phyloP scores from a whole-genome alignment of 371 early-diverging fungal species.

The Rhizopus microsporus region DNA sequence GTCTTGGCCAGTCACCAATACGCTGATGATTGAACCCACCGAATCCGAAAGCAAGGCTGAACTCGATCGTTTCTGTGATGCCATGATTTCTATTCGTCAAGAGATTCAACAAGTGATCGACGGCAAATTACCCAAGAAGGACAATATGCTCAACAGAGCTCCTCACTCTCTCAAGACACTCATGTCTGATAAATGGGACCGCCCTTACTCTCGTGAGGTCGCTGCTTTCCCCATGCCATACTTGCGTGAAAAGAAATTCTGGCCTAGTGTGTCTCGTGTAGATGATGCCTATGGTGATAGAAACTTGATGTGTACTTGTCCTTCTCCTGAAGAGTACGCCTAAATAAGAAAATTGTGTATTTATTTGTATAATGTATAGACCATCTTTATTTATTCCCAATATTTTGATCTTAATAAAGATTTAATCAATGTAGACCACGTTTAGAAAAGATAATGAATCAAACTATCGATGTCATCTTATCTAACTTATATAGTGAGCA shows the following conservation, averaged over 20 bases:
- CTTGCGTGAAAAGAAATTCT: slow-evolving; percentile 89
- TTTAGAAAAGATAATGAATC: too few species aligned
- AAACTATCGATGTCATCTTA: too few species aligned
- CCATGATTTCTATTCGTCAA: slow-evolving; percentile 90
- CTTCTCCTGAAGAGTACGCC: slow-evolving; percentile 58
- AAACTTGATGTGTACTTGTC: slow-evolving; percentile 92
- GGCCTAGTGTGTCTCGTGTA: slow-evolving; percentile 89
- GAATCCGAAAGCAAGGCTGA: slow-evolving; percentile 93
- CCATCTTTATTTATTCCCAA: too few species aligned
- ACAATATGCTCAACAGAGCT: slow-evolving; percentile 86
- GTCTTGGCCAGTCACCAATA: slow-evolving; percentile 98
- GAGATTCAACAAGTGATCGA: slow-evolving; percentile 89
- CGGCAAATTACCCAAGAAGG: slow-evolving; percentile 76
- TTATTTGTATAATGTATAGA: too few species aligned
- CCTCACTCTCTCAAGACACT: slow-evolving; percentile 87
- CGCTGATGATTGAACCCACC: slow-evolving; percentile 98
- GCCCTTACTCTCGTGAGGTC: slow-evolving; percentile 79
- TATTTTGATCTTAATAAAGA: too few species aligned
- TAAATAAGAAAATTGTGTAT: neutral
- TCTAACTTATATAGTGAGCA: too few species aligned
- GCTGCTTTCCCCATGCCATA: slow-evolving; percentile 92
- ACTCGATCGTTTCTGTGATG: slow-evolving; percentile 96
- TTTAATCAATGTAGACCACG: too few species aligned
- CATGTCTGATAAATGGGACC: slow-evolving; percentile 78
- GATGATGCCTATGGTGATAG: slow-evolving; percentile 96